A percentile compares a stretch with the other conserved stretches of the same genome.
These are phyloP conservation scores for Elongisporangium anandrum DNA, from an alignment of 352 stramenopile species.

Conservation along the genomic window DNA sequence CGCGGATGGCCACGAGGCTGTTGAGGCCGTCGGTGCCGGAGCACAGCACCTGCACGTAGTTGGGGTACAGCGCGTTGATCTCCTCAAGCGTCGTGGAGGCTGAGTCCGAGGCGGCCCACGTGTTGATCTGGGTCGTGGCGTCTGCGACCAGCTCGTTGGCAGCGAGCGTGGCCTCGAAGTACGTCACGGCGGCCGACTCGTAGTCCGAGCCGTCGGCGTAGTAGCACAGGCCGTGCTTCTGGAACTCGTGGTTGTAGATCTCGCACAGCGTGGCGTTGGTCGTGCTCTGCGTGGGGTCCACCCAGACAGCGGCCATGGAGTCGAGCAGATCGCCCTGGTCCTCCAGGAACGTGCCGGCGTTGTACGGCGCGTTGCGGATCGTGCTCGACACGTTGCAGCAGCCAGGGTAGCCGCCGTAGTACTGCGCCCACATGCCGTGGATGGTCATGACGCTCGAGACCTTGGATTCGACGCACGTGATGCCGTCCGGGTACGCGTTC, in stretches of 20 bases:
- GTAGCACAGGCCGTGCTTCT: slow-evolving; percentile 85
- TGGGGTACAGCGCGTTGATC: slow-evolving; percentile 29
- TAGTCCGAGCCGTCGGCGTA: slow-evolving; percentile 35
- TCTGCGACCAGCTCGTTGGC: slow-evolving; percentile 13
- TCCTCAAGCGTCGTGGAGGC: slow-evolving; percentile 20
- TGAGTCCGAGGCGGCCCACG: slow-evolving; percentile 16
- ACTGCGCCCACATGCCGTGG: slow-evolving; percentile 55
- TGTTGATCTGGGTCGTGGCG: slow-evolving; percentile 23
- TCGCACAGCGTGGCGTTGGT: slow-evolving; percentile 52
- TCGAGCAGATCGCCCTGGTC: slow-evolving; percentile 24
- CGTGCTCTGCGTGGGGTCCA: slow-evolving; percentile 39
- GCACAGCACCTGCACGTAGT: slow-evolving; percentile 32
- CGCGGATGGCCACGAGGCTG: slow-evolving; percentile 28
- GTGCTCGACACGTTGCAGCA: slow-evolving; percentile 41
- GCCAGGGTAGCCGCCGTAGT: slow-evolving; percentile 27
- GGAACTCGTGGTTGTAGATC: slow-evolving; percentile 87
- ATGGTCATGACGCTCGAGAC: slow-evolving; percentile 32
- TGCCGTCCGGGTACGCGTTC: slow-evolving; percentile 33
- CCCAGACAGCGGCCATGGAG: slow-evolving; percentile 32
- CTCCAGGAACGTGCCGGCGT: slow-evolving; percentile 18
- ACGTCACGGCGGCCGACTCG: slow-evolving; percentile 18
- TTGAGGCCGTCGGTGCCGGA: slow-evolving; percentile 21
- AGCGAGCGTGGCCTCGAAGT: slow-evolving; percentile 25
- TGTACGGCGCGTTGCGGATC: slow-evolving; percentile 29
- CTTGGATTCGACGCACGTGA: slow-evolving; percentile 23